Conservation (phyloP, 352 stramenopile genomes). For the Globisporangium nodosum region DNA sequence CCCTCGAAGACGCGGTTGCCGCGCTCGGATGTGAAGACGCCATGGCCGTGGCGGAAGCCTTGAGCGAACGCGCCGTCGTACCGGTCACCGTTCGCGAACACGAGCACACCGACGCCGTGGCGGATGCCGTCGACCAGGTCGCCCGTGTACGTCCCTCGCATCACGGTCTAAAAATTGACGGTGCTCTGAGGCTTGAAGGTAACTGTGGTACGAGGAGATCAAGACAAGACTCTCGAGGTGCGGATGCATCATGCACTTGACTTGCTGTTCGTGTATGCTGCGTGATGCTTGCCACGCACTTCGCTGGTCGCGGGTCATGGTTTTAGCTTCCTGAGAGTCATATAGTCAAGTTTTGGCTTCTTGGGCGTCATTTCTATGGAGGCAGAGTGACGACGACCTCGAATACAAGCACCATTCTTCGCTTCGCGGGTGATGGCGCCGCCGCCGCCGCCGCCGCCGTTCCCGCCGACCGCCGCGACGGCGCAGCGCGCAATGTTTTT, state of each 20-base stretch:
- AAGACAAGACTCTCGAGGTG: no score
- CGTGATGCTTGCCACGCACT: no score
- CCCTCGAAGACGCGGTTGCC: slow-evolving; percentile 49
- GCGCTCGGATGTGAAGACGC: slow-evolving; percentile 49
- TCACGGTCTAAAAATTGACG: slow-evolving; percentile 5
- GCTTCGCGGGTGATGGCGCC: neutral
- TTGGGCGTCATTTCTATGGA: no score
- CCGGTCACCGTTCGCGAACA: slow-evolving; percentile 57
- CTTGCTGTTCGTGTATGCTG: no score
- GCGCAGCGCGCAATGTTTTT: neutral
- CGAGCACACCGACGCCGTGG: slow-evolving; percentile 40
- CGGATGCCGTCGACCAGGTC: slow-evolving; percentile 52
- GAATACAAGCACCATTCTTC: no score
- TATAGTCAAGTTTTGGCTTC: no score
- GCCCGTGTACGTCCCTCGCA: slow-evolving; percentile 49
- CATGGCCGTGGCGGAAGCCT: slow-evolving; percentile 51
- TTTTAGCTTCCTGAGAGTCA: no score
- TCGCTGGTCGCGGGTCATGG: no score
- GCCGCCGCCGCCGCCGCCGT: no score
- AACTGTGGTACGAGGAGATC: no score
- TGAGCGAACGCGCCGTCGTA: slow-evolving; percentile 62
- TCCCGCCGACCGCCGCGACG: neutral
- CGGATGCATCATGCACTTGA: no score
- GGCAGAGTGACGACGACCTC: no score
- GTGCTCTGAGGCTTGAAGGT: neutral